Evolutionary conservation across 495 filamentous ascomycete species (phyloP).

Genomic region (Neurospora sp.): DNA sequence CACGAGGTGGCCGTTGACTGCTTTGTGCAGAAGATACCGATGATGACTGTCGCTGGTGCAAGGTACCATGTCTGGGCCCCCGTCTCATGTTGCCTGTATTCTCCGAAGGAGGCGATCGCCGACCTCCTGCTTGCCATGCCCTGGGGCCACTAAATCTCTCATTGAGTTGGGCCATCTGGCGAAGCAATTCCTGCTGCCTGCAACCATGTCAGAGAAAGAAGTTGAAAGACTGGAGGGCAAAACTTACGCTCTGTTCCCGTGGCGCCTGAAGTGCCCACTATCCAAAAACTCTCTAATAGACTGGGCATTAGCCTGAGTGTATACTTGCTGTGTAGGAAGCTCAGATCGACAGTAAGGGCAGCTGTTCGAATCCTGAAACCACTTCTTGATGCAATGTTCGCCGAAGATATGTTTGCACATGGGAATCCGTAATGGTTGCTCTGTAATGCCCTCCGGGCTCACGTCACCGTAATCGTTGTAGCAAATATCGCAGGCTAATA

Average conservation of each 20-base stretch:
- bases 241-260: not conserved
- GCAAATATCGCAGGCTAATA: slow-evolving; percentile 44
- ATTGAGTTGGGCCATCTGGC: slow-evolving; percentile 3
- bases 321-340: slow-evolving; percentile 36
- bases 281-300: slow-evolving; percentile 14
- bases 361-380: slow-evolving; percentile 48
- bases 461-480: slow-evolving; percentile 45
- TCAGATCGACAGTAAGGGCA: slow-evolving; percentile 51
- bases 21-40: not conserved
- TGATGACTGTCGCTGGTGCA: slow-evolving; percentile 9
- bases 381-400: slow-evolving; percentile 50
- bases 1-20: not conserved
- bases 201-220: not conserved
- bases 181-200: slow-evolving; percentile 5
- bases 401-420: slow-evolving; percentile 52
- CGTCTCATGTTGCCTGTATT: slow-evolving; percentile 25
- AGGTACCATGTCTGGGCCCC: slow-evolving; percentile 25
- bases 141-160: slow-evolving; percentile 3
- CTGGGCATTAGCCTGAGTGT: slow-evolving; percentile 3
- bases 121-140: slow-evolving; percentile 17
- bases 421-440: slow-evolving; percentile 41
- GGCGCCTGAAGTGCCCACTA: not conserved
- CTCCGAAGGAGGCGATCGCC: slow-evolving; percentile 31
- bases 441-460: slow-evolving; percentile 42
- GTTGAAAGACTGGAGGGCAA: not conserved